These are phyloP conservation scores for Cornus florida DNA, from an alignment of 148 eudicot genomes.

Conservation along the genomic window DNA sequence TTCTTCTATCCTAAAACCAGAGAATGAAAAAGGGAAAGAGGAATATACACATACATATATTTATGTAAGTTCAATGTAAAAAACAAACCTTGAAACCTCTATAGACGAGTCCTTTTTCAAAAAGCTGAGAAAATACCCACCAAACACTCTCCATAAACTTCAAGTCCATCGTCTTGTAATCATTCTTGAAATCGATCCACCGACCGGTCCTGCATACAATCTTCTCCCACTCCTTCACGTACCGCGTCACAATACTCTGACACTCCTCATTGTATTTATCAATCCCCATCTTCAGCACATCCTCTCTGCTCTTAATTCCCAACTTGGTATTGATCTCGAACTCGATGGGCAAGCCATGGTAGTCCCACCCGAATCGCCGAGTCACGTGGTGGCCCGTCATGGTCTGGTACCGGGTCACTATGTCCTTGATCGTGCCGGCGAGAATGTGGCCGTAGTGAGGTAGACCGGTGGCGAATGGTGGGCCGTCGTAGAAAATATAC, in stretches of 20 bases:
- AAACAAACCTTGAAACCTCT: constrained; percentile 81
- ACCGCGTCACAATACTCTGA: no score
- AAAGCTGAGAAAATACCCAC: constrained; percentile 84
- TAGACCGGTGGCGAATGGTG: no score
- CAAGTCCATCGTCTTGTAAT: constrained; percentile 95
- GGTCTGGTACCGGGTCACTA: no score
- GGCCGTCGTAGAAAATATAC: no score
- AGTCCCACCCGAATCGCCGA: constrained; percentile 94
- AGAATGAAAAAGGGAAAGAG: background rate
- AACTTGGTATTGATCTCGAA: constrained; percentile 74
- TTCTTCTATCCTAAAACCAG: background rate
- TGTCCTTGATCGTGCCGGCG: no score
- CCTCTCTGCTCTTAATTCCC: constrained; percentile 76
- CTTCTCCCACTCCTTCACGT: no score
- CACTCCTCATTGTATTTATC: no score
- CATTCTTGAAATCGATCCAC: no score
- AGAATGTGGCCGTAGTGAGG: no score
- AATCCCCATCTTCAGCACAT: no score
- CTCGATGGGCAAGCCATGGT: constrained; percentile 88
- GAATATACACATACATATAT: background rate
- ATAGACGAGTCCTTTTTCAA: no score
- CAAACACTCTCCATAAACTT: constrained; percentile 81
- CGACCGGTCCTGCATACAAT: no score
- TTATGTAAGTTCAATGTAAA: background rate
- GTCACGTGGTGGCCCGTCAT: constrained; percentile 95